Conservation (phyloP, 1,284 basidiomycete species). For the Crepidotus sp. region DNA sequence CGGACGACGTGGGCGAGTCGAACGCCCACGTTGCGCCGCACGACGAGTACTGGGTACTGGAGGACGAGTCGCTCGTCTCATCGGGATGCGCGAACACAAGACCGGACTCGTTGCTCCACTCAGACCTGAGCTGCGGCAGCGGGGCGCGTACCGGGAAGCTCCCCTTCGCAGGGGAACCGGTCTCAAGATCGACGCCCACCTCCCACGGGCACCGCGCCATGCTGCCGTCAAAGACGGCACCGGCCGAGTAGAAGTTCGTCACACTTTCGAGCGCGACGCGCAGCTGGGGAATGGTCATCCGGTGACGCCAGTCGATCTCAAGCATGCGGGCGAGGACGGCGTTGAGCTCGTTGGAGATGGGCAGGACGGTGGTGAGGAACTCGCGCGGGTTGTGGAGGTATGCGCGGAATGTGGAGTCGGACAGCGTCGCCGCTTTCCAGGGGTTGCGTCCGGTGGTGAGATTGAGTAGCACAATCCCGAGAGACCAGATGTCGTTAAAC, state of each 20-base stretch:
- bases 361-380: slow-evolving; percentile 67
- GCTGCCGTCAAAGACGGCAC: slow-evolving; percentile 70
- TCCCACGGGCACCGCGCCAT: slow-evolving; percentile 80
- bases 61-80: slow-evolving; percentile 26
- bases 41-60: slow-evolving; percentile 18
- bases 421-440: slow-evolving; percentile 89
- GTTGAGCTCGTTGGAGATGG: slow-evolving; percentile 66
- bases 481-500: slow-evolving; percentile 94
- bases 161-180: slow-evolving; percentile 24
- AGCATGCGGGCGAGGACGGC: slow-evolving; percentile 62
- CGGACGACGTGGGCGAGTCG: slow-evolving; percentile 21
- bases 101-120: slow-evolving; percentile 61
- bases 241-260: slow-evolving; percentile 61
- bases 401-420: slow-evolving; percentile 69
- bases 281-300: slow-evolving; percentile 65
- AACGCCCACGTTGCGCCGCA: slow-evolving; percentile 22
- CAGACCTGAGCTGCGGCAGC: slow-evolving; percentile 29
- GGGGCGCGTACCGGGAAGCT: slow-evolving; percentile 21
- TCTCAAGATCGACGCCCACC: slow-evolving; percentile 61
- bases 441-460: slow-evolving; percentile 93
- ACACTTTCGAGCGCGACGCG: slow-evolving; percentile 62
- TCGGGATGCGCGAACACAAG: slow-evolving; percentile 49
- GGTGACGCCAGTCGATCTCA: slow-evolving; percentile 61
- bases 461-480: slow-evolving; percentile 94
- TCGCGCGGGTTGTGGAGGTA: slow-evolving; percentile 56